Base-by-base conservation (phyloP, 2,329 filamentous ascomycete genomes). In the Fonsecaea multimorphosa region DNA sequence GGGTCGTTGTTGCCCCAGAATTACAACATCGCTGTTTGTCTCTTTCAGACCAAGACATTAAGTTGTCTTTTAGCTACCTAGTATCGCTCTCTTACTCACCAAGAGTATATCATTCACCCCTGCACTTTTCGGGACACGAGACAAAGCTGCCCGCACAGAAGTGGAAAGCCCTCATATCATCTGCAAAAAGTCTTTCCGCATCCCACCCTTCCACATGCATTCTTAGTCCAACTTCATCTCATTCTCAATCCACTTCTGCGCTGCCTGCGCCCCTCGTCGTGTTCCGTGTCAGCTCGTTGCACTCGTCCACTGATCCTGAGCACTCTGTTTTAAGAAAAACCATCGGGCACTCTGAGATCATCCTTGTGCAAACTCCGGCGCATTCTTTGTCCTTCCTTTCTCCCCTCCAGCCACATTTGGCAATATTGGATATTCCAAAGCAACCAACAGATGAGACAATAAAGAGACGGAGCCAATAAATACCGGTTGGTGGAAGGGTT, bases 401-500 rank as follows among this genome's bases (percentile, higher is more conserved):
- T 53, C 27, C 34, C 36, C 52, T 32, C 32, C 31, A 6, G n/a
- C 54, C 31, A 52, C 40, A 31, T 24, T 24, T 24, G 27, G 44
- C 31, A 53, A 22, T 34, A 19, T n/a, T 40, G 40, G 24, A 60
- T 22, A 59, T 24, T 34, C 49, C 34, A 51, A 54, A 58, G 32
- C 54, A 34, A 36, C 16, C 16, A 34, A 44, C 34, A 44, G 46
- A 68, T 68, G 66, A 68, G 38, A 63, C 7, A 52, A 22, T 63
- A 40, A 65, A 64, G 58, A 54, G 62, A 12, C 56, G 8, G 16
- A 29, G 22, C 22, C 32, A n/a, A 63, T 31, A 55, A 12, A 63
- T 32, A 59, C 32, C 52, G 55, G 46, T 49, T 55, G 62, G 66
- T 52, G 66, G 62, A 63, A 68, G 66, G 63, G 66, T 46, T 58